phyloP scores from a whole-genome alignment of 2,329 filamentous ascomycete genomes.

The Neophaeococcomyces mojaviensis region DNA sequence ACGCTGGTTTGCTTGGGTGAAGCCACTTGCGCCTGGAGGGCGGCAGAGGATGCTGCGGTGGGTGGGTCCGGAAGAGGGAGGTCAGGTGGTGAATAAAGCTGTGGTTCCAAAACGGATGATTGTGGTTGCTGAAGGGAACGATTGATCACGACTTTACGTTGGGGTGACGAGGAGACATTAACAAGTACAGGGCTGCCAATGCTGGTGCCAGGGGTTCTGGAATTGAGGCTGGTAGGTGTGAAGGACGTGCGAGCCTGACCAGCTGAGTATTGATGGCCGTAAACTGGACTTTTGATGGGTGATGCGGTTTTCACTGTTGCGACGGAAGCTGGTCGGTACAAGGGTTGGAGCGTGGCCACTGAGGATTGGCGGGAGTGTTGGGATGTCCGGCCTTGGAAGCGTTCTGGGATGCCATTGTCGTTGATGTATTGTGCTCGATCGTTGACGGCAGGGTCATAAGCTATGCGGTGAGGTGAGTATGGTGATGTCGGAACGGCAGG shows the following conservation, averaged over 20 bases:
- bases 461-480: neutral
- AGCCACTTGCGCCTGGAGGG: slow-evolving; percentile 4
- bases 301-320: neutral
- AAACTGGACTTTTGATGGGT: neutral
- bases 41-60: neutral
- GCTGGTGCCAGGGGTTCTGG: neutral
- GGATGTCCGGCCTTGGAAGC: slow-evolving; percentile 6
- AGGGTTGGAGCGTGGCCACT: too few species aligned
- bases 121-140: neutral
- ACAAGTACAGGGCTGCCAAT: neutral
- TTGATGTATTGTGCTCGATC: slow-evolving; percentile 8
- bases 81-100: neutral
- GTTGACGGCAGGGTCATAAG: neutral
- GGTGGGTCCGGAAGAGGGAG: slow-evolving; percentile 2
- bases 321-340: neutral
- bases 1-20: neutral
- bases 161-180: neutral
- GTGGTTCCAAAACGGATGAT: slow-evolving; percentile 3
- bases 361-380: slow-evolving; percentile 2
- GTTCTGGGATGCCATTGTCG: slow-evolving; percentile 7
- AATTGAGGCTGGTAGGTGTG: neutral
- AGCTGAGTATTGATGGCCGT: neutral
- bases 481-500: neutral
- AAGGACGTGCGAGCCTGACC: neutral
- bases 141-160: slow-evolving; percentile 8